These are phyloP conservation scores for Fusarium burgessii DNA, from an alignment of 2,329 filamentous ascomycete genomes.

Conservation along the genomic window DNA sequence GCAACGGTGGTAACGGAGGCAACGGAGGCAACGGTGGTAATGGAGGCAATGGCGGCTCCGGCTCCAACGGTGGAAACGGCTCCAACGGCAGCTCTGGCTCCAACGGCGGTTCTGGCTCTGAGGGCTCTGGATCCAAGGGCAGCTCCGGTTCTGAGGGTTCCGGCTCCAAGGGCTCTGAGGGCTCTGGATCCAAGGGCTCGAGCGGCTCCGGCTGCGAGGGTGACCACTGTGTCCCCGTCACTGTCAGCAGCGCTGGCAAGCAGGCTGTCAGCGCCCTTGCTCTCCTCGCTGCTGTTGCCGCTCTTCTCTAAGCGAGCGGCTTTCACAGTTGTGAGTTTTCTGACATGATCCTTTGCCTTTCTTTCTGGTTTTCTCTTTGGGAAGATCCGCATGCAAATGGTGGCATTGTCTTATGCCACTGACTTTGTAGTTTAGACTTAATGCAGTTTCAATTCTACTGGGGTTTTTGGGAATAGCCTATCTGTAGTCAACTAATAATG, in stretches of 20 bases:
- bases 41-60: not conserved
- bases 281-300: constrained; percentile 33
- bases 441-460: constrained; percentile 17
- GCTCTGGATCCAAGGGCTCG: not conserved
- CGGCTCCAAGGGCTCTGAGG: not conserved
- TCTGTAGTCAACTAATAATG: constrained; percentile 18
- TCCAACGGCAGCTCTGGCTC: not conserved
- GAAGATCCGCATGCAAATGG: constrained; percentile 8
- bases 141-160: not conserved
- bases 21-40: not conserved
- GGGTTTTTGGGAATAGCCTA: constrained; percentile 26
- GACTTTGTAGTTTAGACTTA: constrained; percentile 32
- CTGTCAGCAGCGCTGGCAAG: constrained; percentile 34
- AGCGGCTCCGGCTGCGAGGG: not conserved
- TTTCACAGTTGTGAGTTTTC: not conserved
- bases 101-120: not conserved
- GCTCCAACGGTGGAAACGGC: not conserved
- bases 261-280: constrained; percentile 38
- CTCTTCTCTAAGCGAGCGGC: constrained; percentile 28
- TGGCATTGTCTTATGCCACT: constrained; percentile 21
- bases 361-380: constrained; percentile 26
- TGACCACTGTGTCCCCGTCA: constrained; percentile 23
- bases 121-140: not conserved
- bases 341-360: not conserved
- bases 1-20: accelerated